These are phyloP conservation scores for Diaporthe sp. DNA, from an alignment of 2,329 filamentous ascomycete species.

Conservation along the genomic window DNA sequence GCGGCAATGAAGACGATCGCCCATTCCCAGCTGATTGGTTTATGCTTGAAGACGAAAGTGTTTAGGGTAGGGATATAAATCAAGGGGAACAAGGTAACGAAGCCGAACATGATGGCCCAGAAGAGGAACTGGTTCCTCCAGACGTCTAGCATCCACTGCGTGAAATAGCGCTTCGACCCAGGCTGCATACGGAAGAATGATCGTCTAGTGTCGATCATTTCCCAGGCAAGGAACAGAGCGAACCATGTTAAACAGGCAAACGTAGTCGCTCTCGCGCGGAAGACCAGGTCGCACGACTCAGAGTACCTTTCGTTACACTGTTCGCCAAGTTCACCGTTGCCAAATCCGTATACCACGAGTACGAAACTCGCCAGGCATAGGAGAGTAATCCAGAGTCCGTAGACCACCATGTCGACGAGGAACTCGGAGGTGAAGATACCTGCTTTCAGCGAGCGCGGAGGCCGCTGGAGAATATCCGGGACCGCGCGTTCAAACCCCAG, in stretches of 20 bases:
- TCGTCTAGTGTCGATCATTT: slow-evolving; percentile 72
- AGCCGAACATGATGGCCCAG: slow-evolving; percentile 61
- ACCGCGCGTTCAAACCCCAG: slow-evolving; percentile 76
- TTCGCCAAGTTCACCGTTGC: slow-evolving; percentile 63
- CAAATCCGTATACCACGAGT: slow-evolving; percentile 65
- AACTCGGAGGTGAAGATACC: slow-evolving; percentile 75
- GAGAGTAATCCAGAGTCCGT: slow-evolving; percentile 72
- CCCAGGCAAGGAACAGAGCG: slow-evolving; percentile 76
- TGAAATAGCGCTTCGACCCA: slow-evolving; percentile 47
- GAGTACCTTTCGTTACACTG: slow-evolving; percentile 63
- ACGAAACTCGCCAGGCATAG: slow-evolving; percentile 68
- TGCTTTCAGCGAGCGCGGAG: slow-evolving; percentile 66
- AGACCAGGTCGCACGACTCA: slow-evolving; percentile 65
- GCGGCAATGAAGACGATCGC: slow-evolving; percentile 71
- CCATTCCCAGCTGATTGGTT: slow-evolving; percentile 76
- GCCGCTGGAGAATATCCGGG: slow-evolving; percentile 73
- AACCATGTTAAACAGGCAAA: slow-evolving; percentile 77
- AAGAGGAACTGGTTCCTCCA: slow-evolving; percentile 67
- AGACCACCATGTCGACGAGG: slow-evolving; percentile 70
- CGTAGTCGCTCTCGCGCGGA: slow-evolving; percentile 72
- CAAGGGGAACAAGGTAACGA: slow-evolving; percentile 66
- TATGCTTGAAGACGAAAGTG: slow-evolving; percentile 72
- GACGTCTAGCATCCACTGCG: slow-evolving; percentile 64
- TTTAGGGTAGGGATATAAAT: slow-evolving; percentile 78
- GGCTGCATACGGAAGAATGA: slow-evolving; percentile 66